Percentiles rank a stretch among this genome's conserved stretches.
phyloP scores from a whole-genome alignment of 75 land plant species.

The Isoetes taiwanensis region DNA sequence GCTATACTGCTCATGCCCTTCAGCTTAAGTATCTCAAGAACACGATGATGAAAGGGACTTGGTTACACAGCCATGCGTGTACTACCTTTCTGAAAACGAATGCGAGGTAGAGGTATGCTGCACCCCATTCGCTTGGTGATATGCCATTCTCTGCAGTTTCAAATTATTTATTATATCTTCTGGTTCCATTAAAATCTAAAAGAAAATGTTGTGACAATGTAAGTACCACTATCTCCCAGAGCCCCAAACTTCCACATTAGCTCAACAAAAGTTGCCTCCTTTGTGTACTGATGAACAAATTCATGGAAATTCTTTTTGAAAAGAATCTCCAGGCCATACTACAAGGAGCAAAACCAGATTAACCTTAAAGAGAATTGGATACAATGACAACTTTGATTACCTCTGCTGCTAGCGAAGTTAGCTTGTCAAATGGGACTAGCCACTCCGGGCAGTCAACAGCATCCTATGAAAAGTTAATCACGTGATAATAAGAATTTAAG shows the following conservation, averaged over 20 bases:
- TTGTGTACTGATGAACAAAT: conserved; percentile 63
- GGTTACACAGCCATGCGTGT: no score
- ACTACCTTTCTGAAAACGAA: conserved; percentile 76
- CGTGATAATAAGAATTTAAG: no score
- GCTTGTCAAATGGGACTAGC: conserved; percentile 69
- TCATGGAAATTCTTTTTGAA: conserved; percentile 71
- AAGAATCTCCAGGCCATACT: conserved; percentile 82
- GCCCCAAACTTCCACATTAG: conserved; percentile 92
- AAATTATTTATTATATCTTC: conserved; percentile 32
- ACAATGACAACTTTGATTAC: conserved; percentile 12
- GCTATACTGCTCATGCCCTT: no score
- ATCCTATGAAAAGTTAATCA: conserved; percentile 76
- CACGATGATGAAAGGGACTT: no score
- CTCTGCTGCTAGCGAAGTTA: conserved; percentile 66
- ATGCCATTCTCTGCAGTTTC: conserved; percentile 36
- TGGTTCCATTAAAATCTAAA: conserved; percentile 17
- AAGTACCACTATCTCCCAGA: conserved; percentile 43
- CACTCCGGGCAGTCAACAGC: conserved; percentile 98
- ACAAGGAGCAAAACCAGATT: no score
- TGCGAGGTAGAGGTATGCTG: conserved; percentile 63
- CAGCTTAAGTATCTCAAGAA: no score
- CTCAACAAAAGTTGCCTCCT: conserved; percentile 64
- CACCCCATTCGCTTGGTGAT: conserved; percentile 89
- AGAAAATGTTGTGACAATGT: background rate
- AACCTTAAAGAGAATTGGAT: background rate